Conservation (phyloP, 164 flowering plant genomes). For the Aristolochia fimbriata region DNA sequence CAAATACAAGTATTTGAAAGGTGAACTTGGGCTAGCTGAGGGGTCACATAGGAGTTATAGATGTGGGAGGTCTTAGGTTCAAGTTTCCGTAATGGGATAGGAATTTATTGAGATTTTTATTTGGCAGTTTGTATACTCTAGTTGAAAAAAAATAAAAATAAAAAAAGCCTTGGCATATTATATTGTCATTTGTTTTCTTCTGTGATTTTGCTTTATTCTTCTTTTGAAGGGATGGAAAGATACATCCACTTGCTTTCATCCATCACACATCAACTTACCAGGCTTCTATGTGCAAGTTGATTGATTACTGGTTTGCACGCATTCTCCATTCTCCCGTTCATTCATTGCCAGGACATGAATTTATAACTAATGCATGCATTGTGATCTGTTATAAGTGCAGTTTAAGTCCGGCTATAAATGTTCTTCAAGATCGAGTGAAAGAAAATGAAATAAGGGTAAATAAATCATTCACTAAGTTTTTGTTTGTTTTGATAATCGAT, state of each 20-base stretch:
- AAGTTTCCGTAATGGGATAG: too few relatives aligned
- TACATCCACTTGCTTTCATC: constrained; percentile 80
- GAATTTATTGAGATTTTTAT: too few relatives aligned
- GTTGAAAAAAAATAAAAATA: too few relatives aligned
- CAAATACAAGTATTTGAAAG: neutral
- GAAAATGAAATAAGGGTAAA: constrained; percentile 85
- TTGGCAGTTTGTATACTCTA: too few relatives aligned
- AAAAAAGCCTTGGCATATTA: neutral
- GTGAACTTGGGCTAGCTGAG: too few relatives aligned
- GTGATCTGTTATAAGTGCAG: constrained; percentile 28
- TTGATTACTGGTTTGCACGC: constrained; percentile 78
- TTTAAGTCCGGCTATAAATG: constrained; percentile 80
- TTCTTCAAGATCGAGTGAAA: constrained; percentile 64
- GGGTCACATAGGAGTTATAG: too few relatives aligned
- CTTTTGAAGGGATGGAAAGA: constrained; percentile 59
- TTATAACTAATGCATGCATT: neutral
- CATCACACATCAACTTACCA: constrained; percentile 95
- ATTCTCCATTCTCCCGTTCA: constrained; percentile 1
- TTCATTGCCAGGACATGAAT: neutral
- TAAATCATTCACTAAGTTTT: constrained; percentile 1
- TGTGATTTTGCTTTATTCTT: constrained; percentile 2
- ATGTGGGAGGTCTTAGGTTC: too few relatives aligned
- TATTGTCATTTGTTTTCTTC: constrained; percentile 1
- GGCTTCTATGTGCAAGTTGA: constrained; percentile 94
- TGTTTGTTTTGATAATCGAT: neutral